Base-by-base conservation (phyloP, 2,329 filamentous ascomycete genomes). In the Colletotrichum spaethianum region DNA sequence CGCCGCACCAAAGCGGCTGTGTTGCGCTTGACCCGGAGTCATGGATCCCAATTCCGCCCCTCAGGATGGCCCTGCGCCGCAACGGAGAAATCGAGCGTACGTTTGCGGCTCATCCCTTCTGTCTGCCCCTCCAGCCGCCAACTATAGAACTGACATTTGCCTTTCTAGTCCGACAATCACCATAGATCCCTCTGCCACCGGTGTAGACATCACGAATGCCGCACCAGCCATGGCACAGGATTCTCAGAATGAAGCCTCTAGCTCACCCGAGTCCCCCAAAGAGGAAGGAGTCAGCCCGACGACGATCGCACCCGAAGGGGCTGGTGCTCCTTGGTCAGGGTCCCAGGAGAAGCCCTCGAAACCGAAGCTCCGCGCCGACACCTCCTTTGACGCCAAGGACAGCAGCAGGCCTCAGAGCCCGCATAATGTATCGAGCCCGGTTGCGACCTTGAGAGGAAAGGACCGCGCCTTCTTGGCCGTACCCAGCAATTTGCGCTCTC, bases 371-470 rank as follows among this genome's bases (percentile, higher is more conserved):
- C 85, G 87, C 73, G 83, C 85, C 18, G 85, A 88, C n/a, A 85
- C 86, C 46, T 91, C 91, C 1, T 92, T 93, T 75, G 92, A 93
- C 26, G 90, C 87, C 80, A 88, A 84, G 75, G 90, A 92, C 73
- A 73, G 67, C 73, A 73, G 61, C 79, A 86, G 91, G 70, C 92
- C 92, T 1, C 92, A 89, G 16, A 94, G 92, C 74, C 91, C 92
- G 11, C 92, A 93, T 80, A 94, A 94, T 83, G 86, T 94, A 61
- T 93, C 91, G 36, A 90, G 84, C 73, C 88, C 88, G 1, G 83
- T 90, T 11, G 74, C 88, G 16, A 81, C 85, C 23, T 26, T 72
- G 44, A 82, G 82, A 20, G 81, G 80, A 23, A 83, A 81, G 81
- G 82, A 91, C 81, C 78, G 85, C 76, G 79, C 86, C 66, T 93